Evolutionary conservation across 768 basidiomycete species (phyloP), one percentile per base, ranked within the genome.

Genomic region (Strobilomyces echinocephalus): DNA sequence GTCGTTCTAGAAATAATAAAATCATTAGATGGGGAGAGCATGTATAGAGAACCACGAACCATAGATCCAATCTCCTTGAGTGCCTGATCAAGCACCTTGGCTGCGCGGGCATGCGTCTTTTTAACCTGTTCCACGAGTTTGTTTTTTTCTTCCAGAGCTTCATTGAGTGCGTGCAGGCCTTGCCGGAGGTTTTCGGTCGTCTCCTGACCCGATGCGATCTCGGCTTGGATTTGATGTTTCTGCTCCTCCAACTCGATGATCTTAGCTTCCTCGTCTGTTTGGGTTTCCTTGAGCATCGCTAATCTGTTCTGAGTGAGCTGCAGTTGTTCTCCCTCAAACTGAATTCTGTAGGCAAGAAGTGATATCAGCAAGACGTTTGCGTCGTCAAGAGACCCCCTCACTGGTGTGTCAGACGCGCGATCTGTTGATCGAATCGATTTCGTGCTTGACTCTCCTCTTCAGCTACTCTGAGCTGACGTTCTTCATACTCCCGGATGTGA

Each of bases 401-500:
- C 94, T 91, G 88, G 70, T 95, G 90, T 2, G 79, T 83, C 52
- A 97, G 73, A 9, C 95, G 79, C 0, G 88, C 86, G 54, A 95
- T 88, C 67, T 95, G 92, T 5, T 85, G 88, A 58, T 93, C 86
- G 60, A 83, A 95, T 44, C 87, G 79, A 59, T 94, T 72, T 53
- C 90, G 74, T 8, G 88, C 89, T 60, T 89, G 90, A 63, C 82
- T 89, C 68, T 93, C 92, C 61, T 90, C 89, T 69, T 93, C 87
- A 0, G 90, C 91, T 21, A 90, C 81, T 68, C 87, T 89, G 30
- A 97, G 75, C 63, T 95, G 92, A 20, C 88, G 83, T 65, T 92
- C 88, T 70, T 98, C 95, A 66, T 95, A 99, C 60, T 95, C 91
- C 26, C 95, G 83, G 57, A 99, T 92, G 69, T 85, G 85, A 15